Percentiles rank a stretch among this genome's conserved stretches.
phyloP scores from a whole-genome alignment of 352 stramenopile species.

The Sclerospora graminicola region DNA sequence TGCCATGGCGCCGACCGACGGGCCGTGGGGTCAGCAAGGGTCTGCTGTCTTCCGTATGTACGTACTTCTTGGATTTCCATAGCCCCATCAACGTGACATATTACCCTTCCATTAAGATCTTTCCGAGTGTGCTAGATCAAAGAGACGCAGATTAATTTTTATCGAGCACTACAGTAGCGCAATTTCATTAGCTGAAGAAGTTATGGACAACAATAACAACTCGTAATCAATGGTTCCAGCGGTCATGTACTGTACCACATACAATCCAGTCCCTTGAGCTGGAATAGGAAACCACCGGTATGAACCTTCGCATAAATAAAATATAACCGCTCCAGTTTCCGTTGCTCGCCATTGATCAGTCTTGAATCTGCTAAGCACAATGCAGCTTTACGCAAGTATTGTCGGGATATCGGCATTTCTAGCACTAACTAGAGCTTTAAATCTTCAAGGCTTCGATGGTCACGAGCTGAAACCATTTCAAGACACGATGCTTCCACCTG shows the following conservation, averaged over 20 bases:
- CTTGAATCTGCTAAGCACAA: slow-evolving; percentile 8
- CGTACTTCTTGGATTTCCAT: slow-evolving; percentile 62
- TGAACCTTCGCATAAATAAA: slow-evolving; percentile 9
- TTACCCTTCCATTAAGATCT: slow-evolving; percentile 19
- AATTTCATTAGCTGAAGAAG: slow-evolving; percentile 7
- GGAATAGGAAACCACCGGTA: slow-evolving; percentile 19
- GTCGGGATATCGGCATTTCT: slow-evolving; percentile 1
- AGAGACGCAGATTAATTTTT: slow-evolving; percentile 32
- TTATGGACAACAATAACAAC: slow-evolving; percentile 2
- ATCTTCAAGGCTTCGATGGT: slow-evolving; percentile 11
- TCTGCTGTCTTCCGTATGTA: slow-evolving; percentile 53
- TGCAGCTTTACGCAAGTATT: slow-evolving; percentile 9
- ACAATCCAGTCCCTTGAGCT: slow-evolving; percentile 27
- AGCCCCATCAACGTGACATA: slow-evolving; percentile 18
- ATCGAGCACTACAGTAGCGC: slow-evolving; percentile 24
- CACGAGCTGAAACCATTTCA: slow-evolving; percentile 10
- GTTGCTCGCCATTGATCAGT: slow-evolving; percentile 1
- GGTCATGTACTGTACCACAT: slow-evolving; percentile 66
- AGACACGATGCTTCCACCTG: slow-evolving; percentile 1
- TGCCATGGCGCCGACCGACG: slow-evolving; percentile 27
- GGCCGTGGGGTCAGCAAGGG: slow-evolving; percentile 24
- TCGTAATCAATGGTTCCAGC: slow-evolving; percentile 18
- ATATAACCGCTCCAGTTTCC: slow-evolving; percentile 9
- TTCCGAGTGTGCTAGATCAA: slow-evolving; percentile 36
- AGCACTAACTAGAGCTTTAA: slow-evolving; percentile 8